Conservation (phyloP, 164 flowering plant genomes). For the Chimonanthus salicifolius region DNA sequence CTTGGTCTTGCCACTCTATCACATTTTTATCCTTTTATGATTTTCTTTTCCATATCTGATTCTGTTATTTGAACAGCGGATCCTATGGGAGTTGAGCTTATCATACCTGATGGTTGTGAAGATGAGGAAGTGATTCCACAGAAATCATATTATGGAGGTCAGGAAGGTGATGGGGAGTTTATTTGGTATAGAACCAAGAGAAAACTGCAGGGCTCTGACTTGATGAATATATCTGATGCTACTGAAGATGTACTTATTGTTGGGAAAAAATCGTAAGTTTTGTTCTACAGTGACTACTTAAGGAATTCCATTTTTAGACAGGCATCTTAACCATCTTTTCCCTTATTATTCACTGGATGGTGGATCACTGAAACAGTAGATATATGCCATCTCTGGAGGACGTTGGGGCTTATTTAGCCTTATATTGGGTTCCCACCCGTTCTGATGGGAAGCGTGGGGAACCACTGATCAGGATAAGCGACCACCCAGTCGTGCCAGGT, state of each 20-base stretch:
- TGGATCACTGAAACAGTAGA: conserved; percentile 35
- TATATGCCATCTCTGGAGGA: conserved; percentile 86
- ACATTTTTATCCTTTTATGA: background rate
- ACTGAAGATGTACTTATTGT: conserved; percentile 39
- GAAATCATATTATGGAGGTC: conserved; percentile 81
- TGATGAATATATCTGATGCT: conserved; percentile 36
- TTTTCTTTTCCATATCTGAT: conserved; percentile 1
- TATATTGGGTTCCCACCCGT: conserved; percentile 86
- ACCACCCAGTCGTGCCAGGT: conserved; percentile 77
- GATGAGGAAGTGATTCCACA: conserved; percentile 57
- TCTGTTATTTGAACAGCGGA: conserved; percentile 50
- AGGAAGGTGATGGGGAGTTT: conserved; percentile 77
- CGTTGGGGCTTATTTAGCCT: conserved; percentile 77
- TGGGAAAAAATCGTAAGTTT: conserved; percentile 61
- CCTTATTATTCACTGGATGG: conserved; percentile 3
- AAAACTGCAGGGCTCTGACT: conserved; percentile 48
- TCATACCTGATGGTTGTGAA: conserved; percentile 69
- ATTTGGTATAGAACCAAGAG: conserved; percentile 64
- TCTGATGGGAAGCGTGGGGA: conserved; percentile 69
- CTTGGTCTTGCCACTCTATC: background rate
- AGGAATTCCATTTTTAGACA: background rate
- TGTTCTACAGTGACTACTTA: background rate
- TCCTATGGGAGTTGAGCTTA: conserved; percentile 71
- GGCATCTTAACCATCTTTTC: background rate
- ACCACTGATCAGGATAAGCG: conserved; percentile 57